These are phyloP conservation scores for Aspergillus sp. DNA, from an alignment of 2,329 filamentous ascomycete species.

Conservation along the genomic window DNA sequence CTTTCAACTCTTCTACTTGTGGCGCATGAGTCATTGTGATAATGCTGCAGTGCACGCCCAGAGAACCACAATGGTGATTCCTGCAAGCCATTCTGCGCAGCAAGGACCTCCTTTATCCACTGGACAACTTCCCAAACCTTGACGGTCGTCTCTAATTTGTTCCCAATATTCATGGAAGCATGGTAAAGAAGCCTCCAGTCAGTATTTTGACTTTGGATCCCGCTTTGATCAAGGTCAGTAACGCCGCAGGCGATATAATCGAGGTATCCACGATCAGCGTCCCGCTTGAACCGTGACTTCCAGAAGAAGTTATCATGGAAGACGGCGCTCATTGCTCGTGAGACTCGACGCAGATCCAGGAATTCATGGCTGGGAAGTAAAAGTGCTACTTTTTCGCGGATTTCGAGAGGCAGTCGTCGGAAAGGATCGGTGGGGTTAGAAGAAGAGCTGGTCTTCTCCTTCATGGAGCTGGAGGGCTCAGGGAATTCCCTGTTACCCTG, in stretches of 20 bases:
- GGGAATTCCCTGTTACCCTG: background rate
- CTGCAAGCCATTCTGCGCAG: background rate
- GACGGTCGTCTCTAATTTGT: background rate
- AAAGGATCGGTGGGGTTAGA: background rate
- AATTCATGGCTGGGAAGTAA: slow-evolving; percentile 3
- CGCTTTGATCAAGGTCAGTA: background rate
- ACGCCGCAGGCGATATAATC: background rate
- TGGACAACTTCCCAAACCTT: slow-evolving; percentile 6
- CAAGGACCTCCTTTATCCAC: slow-evolving; percentile 12
- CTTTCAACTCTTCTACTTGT: slow-evolving; percentile 1
- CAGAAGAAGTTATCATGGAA: slow-evolving; percentile 13
- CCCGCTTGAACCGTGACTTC: slow-evolving; percentile 10
- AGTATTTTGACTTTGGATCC: background rate
- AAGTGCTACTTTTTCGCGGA: slow-evolving; percentile 5
- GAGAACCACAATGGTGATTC: slow-evolving; percentile 7
- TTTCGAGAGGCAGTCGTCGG: slow-evolving; percentile 10
- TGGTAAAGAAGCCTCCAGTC: slow-evolving; percentile 15
- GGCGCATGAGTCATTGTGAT: slow-evolving; percentile 6
- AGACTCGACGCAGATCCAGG: slow-evolving; percentile 5
- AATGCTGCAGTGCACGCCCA: slow-evolving; percentile 13
- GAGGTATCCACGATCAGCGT: slow-evolving; percentile 10
- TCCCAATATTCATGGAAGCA: slow-evolving; percentile 2
- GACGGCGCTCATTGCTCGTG: slow-evolving; percentile 8
- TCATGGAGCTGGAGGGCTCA: background rate
- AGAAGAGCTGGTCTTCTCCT: background rate